phyloP scores from a whole-genome alignment of 1,139 yeast species.

The Chernovozyma aurita region DNA sequence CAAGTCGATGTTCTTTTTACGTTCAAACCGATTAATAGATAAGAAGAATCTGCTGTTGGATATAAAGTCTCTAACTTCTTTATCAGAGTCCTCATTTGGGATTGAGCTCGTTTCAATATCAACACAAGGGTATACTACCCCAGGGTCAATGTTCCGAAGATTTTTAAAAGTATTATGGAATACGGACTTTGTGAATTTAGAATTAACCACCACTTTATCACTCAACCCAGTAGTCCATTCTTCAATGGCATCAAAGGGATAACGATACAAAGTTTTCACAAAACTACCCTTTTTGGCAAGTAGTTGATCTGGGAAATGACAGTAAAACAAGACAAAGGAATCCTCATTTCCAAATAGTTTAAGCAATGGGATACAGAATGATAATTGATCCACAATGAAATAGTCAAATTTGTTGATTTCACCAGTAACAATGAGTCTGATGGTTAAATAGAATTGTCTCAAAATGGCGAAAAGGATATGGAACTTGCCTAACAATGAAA shows the following conservation, averaged over 20 bases:
- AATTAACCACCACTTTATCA: slow-evolving; percentile 82
- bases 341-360: slow-evolving; percentile 44
- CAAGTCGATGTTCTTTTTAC: slow-evolving; percentile 74
- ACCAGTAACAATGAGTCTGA: slow-evolving; percentile 46
- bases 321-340: slow-evolving; percentile 65
- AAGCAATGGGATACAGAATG: slow-evolving; percentile 78
- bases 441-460: slow-evolving; percentile 68
- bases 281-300: slow-evolving; percentile 57
- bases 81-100: slow-evolving; percentile 18
- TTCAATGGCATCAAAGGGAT: slow-evolving; percentile 80
- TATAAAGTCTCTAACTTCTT: slow-evolving; percentile 33
- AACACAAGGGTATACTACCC: slow-evolving; percentile 89
- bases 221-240: slow-evolving; percentile 74
- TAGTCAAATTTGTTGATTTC: slow-evolving; percentile 55
- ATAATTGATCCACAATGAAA: slow-evolving; percentile 82
- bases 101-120: slow-evolving; percentile 23
- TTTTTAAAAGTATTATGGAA: slow-evolving; percentile 60
- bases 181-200: slow-evolving; percentile 71
- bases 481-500: slow-evolving; percentile 58
- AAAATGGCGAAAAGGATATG: slow-evolving; percentile 79
- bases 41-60: slow-evolving; percentile 44
- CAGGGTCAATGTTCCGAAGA: slow-evolving; percentile 45
- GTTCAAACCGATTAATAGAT: slow-evolving; percentile 84
- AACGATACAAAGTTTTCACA: slow-evolving; percentile 61
- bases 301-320: slow-evolving; percentile 93